Percentiles rank a stretch among this genome's conserved stretches.
Conservation (phyloP, 257 asterid species). For the Gentiana dahurica region DNA sequence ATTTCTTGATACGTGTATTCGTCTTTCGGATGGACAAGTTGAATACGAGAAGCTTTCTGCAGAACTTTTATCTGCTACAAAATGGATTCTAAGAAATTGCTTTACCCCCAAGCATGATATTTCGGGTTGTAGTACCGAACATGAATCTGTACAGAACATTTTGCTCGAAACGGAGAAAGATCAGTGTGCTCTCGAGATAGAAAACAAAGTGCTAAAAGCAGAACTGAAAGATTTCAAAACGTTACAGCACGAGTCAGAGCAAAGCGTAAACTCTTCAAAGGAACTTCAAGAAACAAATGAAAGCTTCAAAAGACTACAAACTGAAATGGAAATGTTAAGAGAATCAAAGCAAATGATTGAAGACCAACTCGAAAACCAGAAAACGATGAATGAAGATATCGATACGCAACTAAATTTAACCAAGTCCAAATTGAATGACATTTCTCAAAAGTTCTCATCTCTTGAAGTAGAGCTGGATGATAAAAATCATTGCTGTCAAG, state of each 20-base stretch:
- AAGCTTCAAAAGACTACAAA: slow-evolving; percentile 16
- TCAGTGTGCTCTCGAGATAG: slow-evolving; percentile 26
- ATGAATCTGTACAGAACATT: slow-evolving; percentile 36
- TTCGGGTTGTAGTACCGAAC: slow-evolving; percentile 35
- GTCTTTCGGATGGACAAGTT: slow-evolving; percentile 23
- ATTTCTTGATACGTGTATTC: slow-evolving; percentile 19
- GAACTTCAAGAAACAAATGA: slow-evolving; percentile 25
- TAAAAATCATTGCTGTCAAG: slow-evolving; percentile 53
- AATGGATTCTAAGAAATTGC: slow-evolving; percentile 23
- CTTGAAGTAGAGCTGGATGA: slow-evolving; percentile 62
- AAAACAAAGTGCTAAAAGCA: slow-evolving; percentile 33
- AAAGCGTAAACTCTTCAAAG: slow-evolving; percentile 15
- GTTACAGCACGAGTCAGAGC: slow-evolving; percentile 20
- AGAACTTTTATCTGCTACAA: slow-evolving; percentile 22
- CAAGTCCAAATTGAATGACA: slow-evolving; percentile 34
- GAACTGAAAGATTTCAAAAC: slow-evolving; percentile 27
- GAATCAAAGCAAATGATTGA: slow-evolving; percentile 42
- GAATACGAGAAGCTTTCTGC: slow-evolving; percentile 27
- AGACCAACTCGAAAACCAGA: slow-evolving; percentile 60
- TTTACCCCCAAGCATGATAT: slow-evolving; percentile 10
- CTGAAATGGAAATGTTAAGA: slow-evolving; percentile 30
- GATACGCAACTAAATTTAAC: slow-evolving; percentile 54
- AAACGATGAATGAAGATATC: slow-evolving; percentile 52
- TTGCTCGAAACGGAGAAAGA: slow-evolving; percentile 51
- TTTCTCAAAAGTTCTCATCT: slow-evolving; percentile 46